phyloP scores from a whole-genome alignment of 2,329 filamentous ascomycete genomes.

The Pyricularia grisea region DNA sequence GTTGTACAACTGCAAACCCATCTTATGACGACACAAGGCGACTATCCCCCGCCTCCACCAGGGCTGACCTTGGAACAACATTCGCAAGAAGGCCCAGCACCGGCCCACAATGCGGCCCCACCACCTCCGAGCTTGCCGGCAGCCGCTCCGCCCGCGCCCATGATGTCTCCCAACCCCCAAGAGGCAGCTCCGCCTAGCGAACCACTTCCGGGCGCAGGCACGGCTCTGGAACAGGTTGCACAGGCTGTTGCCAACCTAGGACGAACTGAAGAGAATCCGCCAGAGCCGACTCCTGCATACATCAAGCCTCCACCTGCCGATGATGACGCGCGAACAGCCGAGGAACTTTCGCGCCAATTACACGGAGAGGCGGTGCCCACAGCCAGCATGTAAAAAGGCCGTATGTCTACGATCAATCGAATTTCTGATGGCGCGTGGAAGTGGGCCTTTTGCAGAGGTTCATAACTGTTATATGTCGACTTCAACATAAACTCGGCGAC shows the following conservation, averaged over 20 bases:
- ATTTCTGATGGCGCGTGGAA: not conserved
- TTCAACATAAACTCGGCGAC: not conserved
- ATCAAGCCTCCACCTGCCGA: constrained; percentile 27
- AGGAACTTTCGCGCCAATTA: constrained; percentile 46
- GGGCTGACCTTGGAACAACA: constrained; percentile 60
- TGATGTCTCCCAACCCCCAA: constrained; percentile 5
- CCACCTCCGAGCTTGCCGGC: not conserved
- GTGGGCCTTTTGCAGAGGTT: not conserved
- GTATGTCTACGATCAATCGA: not conserved
- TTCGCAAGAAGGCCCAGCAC: not conserved
- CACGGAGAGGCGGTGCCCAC: constrained; percentile 27
- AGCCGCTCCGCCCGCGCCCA: constrained; percentile 3
- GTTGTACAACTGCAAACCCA: constrained; percentile 83
- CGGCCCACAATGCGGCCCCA: constrained; percentile 18
- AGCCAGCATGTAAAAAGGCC: constrained; percentile 20
- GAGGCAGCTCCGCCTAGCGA: constrained; percentile 6
- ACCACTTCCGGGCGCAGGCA: constrained; percentile 19
- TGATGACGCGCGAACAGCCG: constrained; percentile 36
- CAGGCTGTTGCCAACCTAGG: constrained; percentile 29
- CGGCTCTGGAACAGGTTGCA: constrained; percentile 38
- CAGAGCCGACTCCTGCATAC: constrained; percentile 8
- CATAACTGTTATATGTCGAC: not conserved
- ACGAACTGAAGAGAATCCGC: constrained; percentile 8
- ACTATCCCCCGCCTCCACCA: constrained; percentile 74
- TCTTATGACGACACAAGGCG: constrained; percentile 72